Conservation (phyloP, 306 rosid genomes). For the Hippophae rhamnoides region DNA sequence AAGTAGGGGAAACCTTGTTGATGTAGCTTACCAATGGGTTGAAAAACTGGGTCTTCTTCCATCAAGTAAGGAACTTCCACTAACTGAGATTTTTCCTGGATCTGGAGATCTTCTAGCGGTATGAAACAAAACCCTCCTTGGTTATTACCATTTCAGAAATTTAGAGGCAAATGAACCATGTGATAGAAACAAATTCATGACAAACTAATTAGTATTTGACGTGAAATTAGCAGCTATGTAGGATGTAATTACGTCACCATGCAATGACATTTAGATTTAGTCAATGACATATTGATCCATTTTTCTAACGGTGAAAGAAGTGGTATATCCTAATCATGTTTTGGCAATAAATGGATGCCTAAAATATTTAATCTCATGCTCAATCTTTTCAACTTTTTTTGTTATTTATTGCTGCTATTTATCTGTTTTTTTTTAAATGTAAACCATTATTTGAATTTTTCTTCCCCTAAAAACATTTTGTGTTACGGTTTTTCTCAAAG, state of each 20-base stretch:
- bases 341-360: too few relatives aligned
- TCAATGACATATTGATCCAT: too few relatives aligned
- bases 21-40: conserved; percentile 96
- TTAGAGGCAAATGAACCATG: background rate
- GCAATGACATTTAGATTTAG: too few relatives aligned
- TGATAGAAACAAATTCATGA: background rate
- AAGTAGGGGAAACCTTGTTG: conserved; percentile 97
- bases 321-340: too few relatives aligned
- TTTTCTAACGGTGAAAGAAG: too few relatives aligned
- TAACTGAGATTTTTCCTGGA: conserved; percentile 88
- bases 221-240: too few relatives aligned
- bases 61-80: conserved; percentile 92
- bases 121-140: conserved; percentile 18
- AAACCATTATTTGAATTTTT: too few relatives aligned
- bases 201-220: background rate
- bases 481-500: background rate
- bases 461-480: background rate
- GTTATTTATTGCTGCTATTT: too few relatives aligned
- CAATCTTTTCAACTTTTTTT: too few relatives aligned
- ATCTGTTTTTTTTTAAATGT: background rate
- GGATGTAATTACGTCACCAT: too few relatives aligned
- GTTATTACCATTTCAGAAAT: background rate
- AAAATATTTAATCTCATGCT: too few relatives aligned
- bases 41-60: conserved; percentile 98
- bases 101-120: conserved; percentile 75